Evolutionary conservation across 805 yeast species (phyloP), one percentile per base, ranked within the genome.

Genomic region (Candida orba): DNA sequence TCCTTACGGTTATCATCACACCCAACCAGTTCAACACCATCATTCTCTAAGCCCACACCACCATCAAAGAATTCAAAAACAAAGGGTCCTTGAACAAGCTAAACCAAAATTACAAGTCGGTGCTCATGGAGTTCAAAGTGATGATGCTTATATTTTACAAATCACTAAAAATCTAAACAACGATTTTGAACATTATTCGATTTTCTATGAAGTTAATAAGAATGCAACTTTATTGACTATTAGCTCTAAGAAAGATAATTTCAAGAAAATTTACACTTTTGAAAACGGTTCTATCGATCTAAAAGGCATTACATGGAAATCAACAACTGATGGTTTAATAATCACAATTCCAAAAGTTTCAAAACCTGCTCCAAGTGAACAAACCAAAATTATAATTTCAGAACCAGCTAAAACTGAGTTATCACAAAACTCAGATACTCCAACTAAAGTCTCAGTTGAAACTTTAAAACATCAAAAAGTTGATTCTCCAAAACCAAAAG

Each of bases 261-360:
- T 51, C 24, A 40, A 49, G 14, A 52, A 49, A 39, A 20, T 41
- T 4, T 54, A 36, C 43, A 37, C 40, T 31, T 53, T 56, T 40
- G 37, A 47, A 25, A 36, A 45, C 13, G 35, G 22, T 18, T 36
- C 33, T 1, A 45, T 56, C 34, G 44, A 50, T 35, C 36, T 54
- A 20, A 27, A 34, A 2, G 41, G 45, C 5, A 44, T 54, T 20
- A 27, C 45, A 6, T 56, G 58, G 57, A 41, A 46, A 34, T 25
- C 44, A 4, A n/a, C 29, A 13, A 35, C 33, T n/a, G 40, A 39
- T 22, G 24, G 42, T 3, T 42, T 56, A 41, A 36, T 42, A 5
- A 42, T 56, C 18, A 38, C 34, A 4, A 36, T 56, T 39, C 59
- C 59, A 37, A 52, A 51, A 45, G 31, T 22, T 32, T 39, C 20